Base-by-base conservation (phyloP, 2,329 filamentous ascomycete genomes). In the Didymella exigua region DNA sequence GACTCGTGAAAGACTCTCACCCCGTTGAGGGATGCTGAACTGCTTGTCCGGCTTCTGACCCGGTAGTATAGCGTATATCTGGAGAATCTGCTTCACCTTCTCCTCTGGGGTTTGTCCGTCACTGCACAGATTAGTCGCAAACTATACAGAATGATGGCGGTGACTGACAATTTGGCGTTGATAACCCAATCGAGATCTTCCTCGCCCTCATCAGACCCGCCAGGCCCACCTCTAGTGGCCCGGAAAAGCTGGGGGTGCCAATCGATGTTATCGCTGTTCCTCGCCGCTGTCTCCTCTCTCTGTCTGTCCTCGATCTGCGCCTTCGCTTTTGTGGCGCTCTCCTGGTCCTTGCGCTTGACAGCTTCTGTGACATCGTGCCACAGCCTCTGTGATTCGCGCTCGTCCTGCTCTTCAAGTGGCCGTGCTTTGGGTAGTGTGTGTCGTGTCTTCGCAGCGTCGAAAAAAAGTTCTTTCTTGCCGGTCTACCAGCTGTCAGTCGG, bases 121-220 rank as follows among this genome's bases (percentile, higher is more conserved):
- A 61, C 70, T 70, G 44, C 8, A 14, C 13, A 11, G 10, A 36
- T 55, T 18, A 55, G 42, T 23, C 11, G 23, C 5, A 19, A 26
- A 2, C 1, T 11, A 16, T 14, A 11, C 2, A 19, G 2, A 26
- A 7, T 14, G 3, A 23, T 5, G 38, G 7, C n/a, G 19, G 8
- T 41, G 40, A 70, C 85, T 75, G 77, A 96, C 92, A 99, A 84
- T 51, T 87, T 82, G 1, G 93, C 89, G 74, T 93, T 89, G 68
- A 99, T 90, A 69, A 98, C 93, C 91, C 91, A 99, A 76, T 98
- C 95, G 26, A 99, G 79, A 62, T 90, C 91, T 71, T 96, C 91
- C 73, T 96, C 90, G 24, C 90, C 90, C 71, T 93, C 88, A 60
- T 95, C 90, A 4, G 82, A 72, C 1, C 86, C 87, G 27, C 87